Conservation (phyloP, 768 basidiomycete genomes). For the Lactarius evosmus region DNA sequence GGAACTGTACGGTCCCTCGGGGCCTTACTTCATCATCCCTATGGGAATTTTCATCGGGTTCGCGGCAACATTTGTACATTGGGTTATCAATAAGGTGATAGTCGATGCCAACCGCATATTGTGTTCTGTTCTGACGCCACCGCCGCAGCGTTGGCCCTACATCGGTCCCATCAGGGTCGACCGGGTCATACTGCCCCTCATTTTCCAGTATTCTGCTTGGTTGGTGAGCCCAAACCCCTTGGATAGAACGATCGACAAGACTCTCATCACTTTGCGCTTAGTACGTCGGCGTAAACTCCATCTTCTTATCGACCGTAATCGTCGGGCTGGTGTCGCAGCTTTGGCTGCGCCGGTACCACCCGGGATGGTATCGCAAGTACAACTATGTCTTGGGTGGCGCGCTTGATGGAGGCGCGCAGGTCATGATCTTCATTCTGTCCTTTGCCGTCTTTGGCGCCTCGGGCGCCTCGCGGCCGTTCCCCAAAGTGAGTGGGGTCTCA, state of each 20-base stretch:
- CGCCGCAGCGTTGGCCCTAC: conserved; percentile 48
- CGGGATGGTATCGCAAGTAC: conserved; percentile 60
- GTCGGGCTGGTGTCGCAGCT: conserved; percentile 54
- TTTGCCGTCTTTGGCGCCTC: conserved; percentile 65
- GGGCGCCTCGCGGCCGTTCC: conserved; percentile 49
- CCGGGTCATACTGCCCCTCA: conserved; percentile 52
- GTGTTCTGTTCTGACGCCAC: neutral
- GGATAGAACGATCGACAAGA: neutral
- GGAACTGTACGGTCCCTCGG: conserved; percentile 50
- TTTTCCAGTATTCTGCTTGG: conserved; percentile 46
- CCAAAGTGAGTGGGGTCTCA: conserved; percentile 29
- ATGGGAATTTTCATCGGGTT: conserved; percentile 53
- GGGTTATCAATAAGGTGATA: conserved; percentile 49
- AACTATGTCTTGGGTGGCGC: conserved; percentile 68
- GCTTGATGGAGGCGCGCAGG: conserved; percentile 61
- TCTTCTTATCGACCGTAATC: conserved; percentile 46
- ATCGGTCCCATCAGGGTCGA: conserved; percentile 52
- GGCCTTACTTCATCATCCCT: conserved; percentile 57
- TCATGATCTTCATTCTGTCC: conserved; percentile 61
- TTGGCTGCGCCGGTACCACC: conserved; percentile 26
- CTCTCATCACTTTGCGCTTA: conserved; percentile 19
- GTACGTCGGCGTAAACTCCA: conserved; percentile 55
- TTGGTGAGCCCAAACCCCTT: conserved; percentile 29
- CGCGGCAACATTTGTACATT: conserved; percentile 50
- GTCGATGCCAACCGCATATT: neutral